Percentiles rank a stretch among this genome's conserved stretches.
These are phyloP conservation scores for Peribolospora baueri DNA, from an alignment of 768 basidiomycete genomes.

Conservation along the genomic window DNA sequence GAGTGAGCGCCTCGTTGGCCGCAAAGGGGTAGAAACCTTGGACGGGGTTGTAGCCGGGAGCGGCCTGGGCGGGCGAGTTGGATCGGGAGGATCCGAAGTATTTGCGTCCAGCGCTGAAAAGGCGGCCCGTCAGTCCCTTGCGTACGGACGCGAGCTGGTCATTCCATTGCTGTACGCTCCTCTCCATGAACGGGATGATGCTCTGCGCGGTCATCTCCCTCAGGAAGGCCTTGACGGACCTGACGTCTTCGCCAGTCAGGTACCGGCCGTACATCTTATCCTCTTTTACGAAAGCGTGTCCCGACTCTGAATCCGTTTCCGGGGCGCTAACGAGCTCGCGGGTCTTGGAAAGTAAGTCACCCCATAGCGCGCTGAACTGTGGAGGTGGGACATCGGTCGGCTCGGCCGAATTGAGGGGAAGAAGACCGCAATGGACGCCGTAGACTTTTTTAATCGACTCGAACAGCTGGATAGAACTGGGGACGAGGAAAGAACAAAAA, in stretches of 20 bases:
- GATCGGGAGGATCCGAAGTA: slow-evolving; percentile 20
- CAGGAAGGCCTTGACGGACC: slow-evolving; percentile 47
- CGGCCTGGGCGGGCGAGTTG: not conserved
- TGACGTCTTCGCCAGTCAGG: slow-evolving; percentile 30
- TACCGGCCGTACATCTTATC: not conserved
- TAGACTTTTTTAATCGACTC: slow-evolving; percentile 10
- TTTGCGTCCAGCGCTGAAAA: slow-evolving; percentile 23
- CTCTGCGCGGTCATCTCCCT: slow-evolving; percentile 76
- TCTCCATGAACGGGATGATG: slow-evolving; percentile 90
- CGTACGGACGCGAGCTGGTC: slow-evolving; percentile 33
- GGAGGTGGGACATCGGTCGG: not conserved
- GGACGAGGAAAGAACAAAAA: not conserved
- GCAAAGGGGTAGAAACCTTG: slow-evolving; percentile 20
- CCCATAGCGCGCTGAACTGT: not conserved
- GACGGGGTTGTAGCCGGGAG: slow-evolving; percentile 16
- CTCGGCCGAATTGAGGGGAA: slow-evolving; percentile 3
- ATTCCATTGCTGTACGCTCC: slow-evolving; percentile 77
- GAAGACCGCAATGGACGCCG: slow-evolving; percentile 5
- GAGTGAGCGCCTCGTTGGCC: slow-evolving; percentile 19
- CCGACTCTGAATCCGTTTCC: accelerated
- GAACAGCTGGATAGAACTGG: not conserved
- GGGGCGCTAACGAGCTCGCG: not conserved
- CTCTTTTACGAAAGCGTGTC: not conserved
- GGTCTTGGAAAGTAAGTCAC: not conserved
- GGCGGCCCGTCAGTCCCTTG: slow-evolving; percentile 20